These are phyloP conservation scores for Metschnikowia kofuensis DNA, from an alignment of 805 yeast species.

Conservation along the genomic window DNA sequence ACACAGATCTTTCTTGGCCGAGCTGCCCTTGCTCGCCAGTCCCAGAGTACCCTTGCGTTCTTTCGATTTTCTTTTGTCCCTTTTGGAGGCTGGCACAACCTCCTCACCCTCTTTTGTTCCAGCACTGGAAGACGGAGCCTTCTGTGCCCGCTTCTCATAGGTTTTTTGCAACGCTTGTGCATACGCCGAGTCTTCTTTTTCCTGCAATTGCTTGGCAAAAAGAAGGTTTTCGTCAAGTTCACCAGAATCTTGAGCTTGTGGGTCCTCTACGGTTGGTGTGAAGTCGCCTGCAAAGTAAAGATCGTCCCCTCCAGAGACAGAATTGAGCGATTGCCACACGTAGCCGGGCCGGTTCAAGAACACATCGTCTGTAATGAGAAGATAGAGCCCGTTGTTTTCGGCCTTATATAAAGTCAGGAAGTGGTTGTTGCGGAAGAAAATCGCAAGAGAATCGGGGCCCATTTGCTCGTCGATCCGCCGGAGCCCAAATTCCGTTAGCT, in stretches of 20 bases:
- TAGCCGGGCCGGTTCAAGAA: slow-evolving; percentile 41
- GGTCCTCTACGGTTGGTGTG: slow-evolving; percentile 39
- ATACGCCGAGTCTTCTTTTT: slow-evolving; percentile 52
- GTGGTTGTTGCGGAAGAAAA: slow-evolving; percentile 88
- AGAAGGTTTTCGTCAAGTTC: slow-evolving; percentile 18
- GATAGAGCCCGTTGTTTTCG: slow-evolving; percentile 48
- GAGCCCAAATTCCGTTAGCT: slow-evolving; percentile 71
- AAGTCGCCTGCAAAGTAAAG: slow-evolving; percentile 67
- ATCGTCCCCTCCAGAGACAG: slow-evolving; percentile 69
- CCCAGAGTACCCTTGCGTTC: not conserved
- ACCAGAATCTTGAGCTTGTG: slow-evolving; percentile 2
- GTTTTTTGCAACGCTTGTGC: slow-evolving; percentile 45
- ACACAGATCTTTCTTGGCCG: slow-evolving; percentile 2
- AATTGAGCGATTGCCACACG: slow-evolving; percentile 79
- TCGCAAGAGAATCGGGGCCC: slow-evolving; percentile 52
- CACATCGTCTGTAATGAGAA: slow-evolving; percentile 74
- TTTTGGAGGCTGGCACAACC: not conserved
- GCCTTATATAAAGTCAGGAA: slow-evolving; percentile 67
- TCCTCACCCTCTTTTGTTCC: not conserved
- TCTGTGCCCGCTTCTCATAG: slow-evolving; percentile 14
- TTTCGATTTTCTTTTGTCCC: not conserved
- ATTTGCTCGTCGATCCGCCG: slow-evolving; percentile 42
- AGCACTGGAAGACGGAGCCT: not conserved
- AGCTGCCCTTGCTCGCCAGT: not conserved
- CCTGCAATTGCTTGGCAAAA: slow-evolving; percentile 49